Conservation (phyloP, 2,329 filamentous ascomycete species). For the Scedosporium minutisporum region DNA sequence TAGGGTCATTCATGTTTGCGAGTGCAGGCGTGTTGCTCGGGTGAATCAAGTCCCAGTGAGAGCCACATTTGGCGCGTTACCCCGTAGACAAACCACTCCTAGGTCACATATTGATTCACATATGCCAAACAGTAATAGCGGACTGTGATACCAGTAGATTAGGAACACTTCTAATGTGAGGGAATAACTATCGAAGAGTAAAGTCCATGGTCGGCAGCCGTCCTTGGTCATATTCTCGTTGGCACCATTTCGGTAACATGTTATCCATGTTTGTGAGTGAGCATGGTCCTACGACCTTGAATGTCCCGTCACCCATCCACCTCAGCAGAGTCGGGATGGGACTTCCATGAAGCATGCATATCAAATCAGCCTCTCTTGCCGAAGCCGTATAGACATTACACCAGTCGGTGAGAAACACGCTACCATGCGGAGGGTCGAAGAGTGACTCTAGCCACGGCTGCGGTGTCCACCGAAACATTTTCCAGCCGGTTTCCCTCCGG, state of each 20-base stretch:
- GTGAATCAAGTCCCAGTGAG: too few relatives aligned
- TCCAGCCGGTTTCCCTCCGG: not conserved
- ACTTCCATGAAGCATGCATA: not conserved
- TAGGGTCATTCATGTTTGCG: too few relatives aligned
- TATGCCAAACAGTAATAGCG: too few relatives aligned
- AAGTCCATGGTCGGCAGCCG: not conserved
- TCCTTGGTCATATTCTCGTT: not conserved
- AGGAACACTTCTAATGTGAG: too few relatives aligned
- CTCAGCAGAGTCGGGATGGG: not conserved
- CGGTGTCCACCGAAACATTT: not conserved
- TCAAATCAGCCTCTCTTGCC: not conserved
- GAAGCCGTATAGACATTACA: not conserved
- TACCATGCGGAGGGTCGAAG: not conserved
- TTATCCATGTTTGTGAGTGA: not conserved
- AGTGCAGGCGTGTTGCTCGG: too few relatives aligned
- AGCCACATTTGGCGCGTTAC: too few relatives aligned
- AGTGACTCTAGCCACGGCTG: not conserved
- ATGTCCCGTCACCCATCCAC: not conserved
- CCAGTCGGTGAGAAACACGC: not conserved
- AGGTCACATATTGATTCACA: too few relatives aligned
- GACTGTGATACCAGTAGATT: too few relatives aligned
- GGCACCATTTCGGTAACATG: not conserved
- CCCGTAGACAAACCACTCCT: too few relatives aligned
- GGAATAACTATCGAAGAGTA: not conserved
- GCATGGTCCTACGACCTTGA: not conserved